A percentile compares a stretch with the other conserved stretches of the same genome.
These are phyloP conservation scores for Serpula lacrymans DNA, from an alignment of 768 basidiomycete species.

Conservation along the genomic window DNA sequence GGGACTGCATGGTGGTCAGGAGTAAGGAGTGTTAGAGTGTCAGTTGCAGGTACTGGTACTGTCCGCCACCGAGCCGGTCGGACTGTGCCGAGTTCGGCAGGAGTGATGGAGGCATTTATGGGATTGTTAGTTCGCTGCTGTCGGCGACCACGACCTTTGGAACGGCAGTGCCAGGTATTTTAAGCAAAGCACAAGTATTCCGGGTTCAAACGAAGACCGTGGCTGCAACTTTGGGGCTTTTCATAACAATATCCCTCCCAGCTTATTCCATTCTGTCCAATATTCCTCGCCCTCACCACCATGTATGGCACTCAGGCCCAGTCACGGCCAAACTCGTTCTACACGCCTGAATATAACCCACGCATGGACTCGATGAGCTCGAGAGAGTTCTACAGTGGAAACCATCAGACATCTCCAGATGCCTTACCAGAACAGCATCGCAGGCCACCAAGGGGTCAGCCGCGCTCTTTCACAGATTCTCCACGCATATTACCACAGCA, in stretches of 20 bases:
- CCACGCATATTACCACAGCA: slow-evolving; percentile 19
- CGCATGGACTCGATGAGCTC: neutral
- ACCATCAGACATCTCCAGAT: slow-evolving; percentile 4
- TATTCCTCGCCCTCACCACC: no score
- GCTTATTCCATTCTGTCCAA: no score
- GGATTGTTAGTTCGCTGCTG: no score
- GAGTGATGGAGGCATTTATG: no score
- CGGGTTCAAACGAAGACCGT: no score
- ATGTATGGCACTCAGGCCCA: slow-evolving; percentile 30
- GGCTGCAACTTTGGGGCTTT: no score
- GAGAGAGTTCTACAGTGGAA: slow-evolving; percentile 15
- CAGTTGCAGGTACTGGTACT: no score
- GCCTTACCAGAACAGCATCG: slow-evolving; percentile 9
- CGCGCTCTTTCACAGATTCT: slow-evolving; percentile 14
- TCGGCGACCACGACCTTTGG: no score
- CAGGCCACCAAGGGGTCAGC: slow-evolving; percentile 19
- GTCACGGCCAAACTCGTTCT: slow-evolving; percentile 34
- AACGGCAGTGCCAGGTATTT: slow-evolving; percentile 28
- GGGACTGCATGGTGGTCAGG: slow-evolving; percentile 46
- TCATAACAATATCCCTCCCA: no score
- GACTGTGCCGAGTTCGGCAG: no score
- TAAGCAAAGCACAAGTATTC: slow-evolving; percentile 20
- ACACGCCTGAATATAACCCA: slow-evolving; percentile 10
- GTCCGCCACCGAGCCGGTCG: no score
- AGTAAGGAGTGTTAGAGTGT: no score